Evolutionary conservation across 768 basidiomycete species (phyloP).

Genomic region (Sporobolomyces phaffii): DNA sequence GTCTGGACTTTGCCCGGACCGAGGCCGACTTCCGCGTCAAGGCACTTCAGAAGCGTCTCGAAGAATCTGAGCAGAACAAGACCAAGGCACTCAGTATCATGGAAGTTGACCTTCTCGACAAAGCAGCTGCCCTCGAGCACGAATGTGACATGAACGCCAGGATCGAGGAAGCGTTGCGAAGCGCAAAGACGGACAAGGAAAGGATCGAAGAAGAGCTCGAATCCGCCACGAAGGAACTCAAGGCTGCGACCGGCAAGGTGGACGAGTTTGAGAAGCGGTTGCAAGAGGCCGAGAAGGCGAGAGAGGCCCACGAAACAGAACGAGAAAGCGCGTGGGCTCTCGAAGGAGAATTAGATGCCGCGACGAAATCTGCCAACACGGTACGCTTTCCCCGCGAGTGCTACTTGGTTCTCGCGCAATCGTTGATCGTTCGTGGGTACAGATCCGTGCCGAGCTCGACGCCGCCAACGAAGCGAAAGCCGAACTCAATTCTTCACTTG

Average conservation of each 20-base stretch:
- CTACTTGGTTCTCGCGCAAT: too few relatives aligned
- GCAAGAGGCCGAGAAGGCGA: conserved; percentile 1
- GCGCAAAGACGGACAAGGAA: conserved; percentile 3
- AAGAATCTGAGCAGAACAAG: conserved; percentile 16
- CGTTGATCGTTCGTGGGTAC: too few relatives aligned
- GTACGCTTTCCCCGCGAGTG: not conserved
- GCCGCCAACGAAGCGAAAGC: not conserved
- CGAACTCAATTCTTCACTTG: conserved; percentile 10
- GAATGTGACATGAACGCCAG: conserved; percentile 12
- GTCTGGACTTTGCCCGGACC: conserved; percentile 29
- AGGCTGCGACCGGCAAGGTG: conserved; percentile 1
- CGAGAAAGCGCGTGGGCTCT: conserved; percentile 12
- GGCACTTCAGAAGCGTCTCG: conserved; percentile 6
- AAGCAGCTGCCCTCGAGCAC: conserved; percentile 13
- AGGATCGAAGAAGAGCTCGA: conserved; percentile 15
- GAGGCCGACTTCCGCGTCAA: conserved; percentile 23
- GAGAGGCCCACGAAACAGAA: not conserved
- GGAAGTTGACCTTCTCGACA: conserved; percentile 17
- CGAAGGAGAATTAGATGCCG: conserved; percentile 11
- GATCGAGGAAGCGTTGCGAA: conserved; percentile 11
- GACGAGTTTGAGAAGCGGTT: conserved; percentile 1
- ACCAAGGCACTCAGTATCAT: conserved; percentile 16
- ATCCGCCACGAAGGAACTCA: not conserved
- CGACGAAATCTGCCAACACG: not conserved
- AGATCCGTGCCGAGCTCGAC: conserved; percentile 7